Conservation (phyloP, 192 early-diverging fungal genomes). For the Umbelopsis sp. region DNA sequence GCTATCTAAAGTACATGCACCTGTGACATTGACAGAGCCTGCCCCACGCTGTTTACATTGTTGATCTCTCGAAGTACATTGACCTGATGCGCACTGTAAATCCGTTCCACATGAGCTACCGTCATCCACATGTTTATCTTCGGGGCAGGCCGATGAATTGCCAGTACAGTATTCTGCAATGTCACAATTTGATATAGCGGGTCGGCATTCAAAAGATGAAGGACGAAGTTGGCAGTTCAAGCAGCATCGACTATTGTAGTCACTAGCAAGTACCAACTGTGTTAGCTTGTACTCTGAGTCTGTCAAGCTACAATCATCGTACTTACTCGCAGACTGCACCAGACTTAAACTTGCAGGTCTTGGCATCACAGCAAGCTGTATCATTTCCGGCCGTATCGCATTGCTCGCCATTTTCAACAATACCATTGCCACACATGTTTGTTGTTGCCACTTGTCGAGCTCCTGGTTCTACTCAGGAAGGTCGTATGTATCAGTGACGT, state of each 20-base stretch:
- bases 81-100: constrained; percentile 67
- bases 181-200: constrained; percentile 79
- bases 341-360: constrained; percentile 78
- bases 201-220: constrained; percentile 68
- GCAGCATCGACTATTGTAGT: constrained; percentile 87
- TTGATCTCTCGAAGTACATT: constrained; percentile 73
- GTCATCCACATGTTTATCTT: constrained; percentile 66
- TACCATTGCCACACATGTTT: constrained; percentile 93
- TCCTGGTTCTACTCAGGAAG: constrained; percentile 36
- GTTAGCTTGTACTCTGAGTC: not conserved
- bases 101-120: constrained; percentile 64
- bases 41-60: constrained; percentile 66
- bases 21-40: constrained; percentile 47
- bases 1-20: constrained; percentile 57
- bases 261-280: constrained; percentile 42
- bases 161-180: constrained; percentile 80
- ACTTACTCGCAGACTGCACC: constrained; percentile 72
- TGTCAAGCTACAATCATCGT: not conserved
- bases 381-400: constrained; percentile 86
- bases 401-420: constrained; percentile 86
- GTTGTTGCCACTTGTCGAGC: constrained; percentile 38
- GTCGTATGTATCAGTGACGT: not conserved
- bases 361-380: constrained; percentile 82
- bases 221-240: constrained; percentile 62
- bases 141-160: constrained; percentile 67